These are phyloP conservation scores for Cryptococcus hybrid DNA, from an alignment of 1,284 basidiomycete genomes.

Conservation along the genomic window DNA sequence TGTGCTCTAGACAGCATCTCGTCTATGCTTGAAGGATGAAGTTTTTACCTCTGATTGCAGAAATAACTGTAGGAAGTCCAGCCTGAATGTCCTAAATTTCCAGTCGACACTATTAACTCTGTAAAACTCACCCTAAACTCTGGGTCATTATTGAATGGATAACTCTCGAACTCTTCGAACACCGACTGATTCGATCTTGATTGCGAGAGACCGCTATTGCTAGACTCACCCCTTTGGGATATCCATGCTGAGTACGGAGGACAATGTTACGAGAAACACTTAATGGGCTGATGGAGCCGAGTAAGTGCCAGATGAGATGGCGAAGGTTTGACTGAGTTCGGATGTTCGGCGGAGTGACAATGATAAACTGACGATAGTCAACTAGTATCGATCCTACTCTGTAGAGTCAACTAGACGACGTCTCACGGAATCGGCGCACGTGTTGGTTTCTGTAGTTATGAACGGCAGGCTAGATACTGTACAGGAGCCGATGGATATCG, in stretches of 20 bases:
- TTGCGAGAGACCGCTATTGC: neutral
- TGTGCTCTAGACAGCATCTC: conserved; percentile 40
- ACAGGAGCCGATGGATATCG: too few relatives aligned
- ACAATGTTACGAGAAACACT: too few relatives aligned
- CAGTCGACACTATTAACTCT: neutral
- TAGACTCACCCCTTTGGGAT: neutral
- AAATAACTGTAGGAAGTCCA: conserved; percentile 39
- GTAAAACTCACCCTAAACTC: conserved; percentile 35
- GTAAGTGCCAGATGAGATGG: too few relatives aligned
- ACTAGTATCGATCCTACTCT: too few relatives aligned
- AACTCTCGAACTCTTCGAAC: conserved; percentile 34
- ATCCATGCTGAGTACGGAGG: neutral
- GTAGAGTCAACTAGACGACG: too few relatives aligned
- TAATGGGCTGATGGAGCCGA: too few relatives aligned
- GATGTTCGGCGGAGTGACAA: too few relatives aligned
- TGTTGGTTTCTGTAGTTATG: too few relatives aligned
- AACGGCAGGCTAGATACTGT: too few relatives aligned
- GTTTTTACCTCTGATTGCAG: conserved; percentile 25
- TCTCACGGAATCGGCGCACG: too few relatives aligned
- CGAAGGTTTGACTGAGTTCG: too few relatives aligned
- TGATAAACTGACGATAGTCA: too few relatives aligned
- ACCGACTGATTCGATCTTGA: conserved; percentile 5
- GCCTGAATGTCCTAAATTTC: conserved; percentile 14
- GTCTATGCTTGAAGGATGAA: conserved; percentile 29
- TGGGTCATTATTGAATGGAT: conserved; percentile 37